These are phyloP conservation scores for Arthrinium phaeospermum DNA, from an alignment of 2,329 filamentous ascomycete species.

Conservation along the genomic window DNA sequence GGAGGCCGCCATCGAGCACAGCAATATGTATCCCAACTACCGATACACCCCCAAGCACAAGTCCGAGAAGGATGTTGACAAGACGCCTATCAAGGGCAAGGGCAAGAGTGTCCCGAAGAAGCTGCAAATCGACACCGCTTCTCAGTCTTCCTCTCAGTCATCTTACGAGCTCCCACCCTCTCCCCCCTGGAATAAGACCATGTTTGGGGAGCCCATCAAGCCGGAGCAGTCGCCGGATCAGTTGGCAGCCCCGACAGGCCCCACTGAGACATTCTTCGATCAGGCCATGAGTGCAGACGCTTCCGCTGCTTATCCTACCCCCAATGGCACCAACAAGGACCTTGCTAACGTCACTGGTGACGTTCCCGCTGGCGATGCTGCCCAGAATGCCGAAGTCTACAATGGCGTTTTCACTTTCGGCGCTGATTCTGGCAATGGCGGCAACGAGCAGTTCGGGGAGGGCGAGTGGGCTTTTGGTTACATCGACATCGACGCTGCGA, in stretches of 20 bases:
- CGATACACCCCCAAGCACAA: background rate
- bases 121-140: background rate
- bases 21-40: constrained; percentile 9
- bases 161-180: background rate
- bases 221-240: background rate
- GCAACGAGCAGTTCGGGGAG: background rate
- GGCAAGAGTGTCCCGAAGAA: background rate
- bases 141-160: background rate
- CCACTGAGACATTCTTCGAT: background rate
- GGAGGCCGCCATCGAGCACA: background rate
- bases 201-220: background rate
- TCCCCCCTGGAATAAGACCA: background rate
- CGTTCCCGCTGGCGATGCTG: background rate
- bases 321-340: background rate
- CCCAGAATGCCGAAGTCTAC: background rate
- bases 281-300: background rate
- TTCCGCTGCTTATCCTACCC: background rate
- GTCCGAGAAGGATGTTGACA: background rate
- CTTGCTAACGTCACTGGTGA: background rate
- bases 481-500: background rate
- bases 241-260: background rate
- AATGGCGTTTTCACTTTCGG: background rate
- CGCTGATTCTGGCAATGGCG: background rate
- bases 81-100: background rate
- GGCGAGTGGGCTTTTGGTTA: background rate